Evolutionary conservation across 2,329 filamentous ascomycete species (phyloP).

Genomic region (Verticillium tricorpus): DNA sequence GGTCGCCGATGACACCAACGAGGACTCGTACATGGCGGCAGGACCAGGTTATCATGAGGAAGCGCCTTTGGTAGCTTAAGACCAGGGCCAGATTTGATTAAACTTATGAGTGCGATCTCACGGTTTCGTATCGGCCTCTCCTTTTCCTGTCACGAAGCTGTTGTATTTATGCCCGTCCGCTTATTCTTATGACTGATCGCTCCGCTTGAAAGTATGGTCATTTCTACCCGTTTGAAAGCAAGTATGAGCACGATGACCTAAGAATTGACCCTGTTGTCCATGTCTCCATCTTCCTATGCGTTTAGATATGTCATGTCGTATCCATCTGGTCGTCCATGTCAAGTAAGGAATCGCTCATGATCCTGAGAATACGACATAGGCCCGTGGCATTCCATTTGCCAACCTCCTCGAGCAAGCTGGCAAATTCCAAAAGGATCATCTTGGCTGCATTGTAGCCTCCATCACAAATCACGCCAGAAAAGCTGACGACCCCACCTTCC

Average conservation of each 20-base stretch:
- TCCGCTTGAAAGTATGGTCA: too few species aligned
- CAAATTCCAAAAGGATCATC: background rate
- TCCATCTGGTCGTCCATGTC: background rate
- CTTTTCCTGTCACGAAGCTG: too few species aligned
- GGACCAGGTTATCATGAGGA: too few species aligned
- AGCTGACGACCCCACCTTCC: background rate
- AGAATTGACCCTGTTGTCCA: too few species aligned
- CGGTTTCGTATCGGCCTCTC: too few species aligned
- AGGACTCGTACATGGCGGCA: background rate
- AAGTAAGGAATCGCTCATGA: slow-evolving; percentile 1
- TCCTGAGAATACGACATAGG: background rate
- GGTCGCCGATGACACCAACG: background rate
- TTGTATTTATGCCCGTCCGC: too few species aligned
- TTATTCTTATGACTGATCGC: too few species aligned
- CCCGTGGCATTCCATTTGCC: background rate
- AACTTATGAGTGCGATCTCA: too few species aligned
- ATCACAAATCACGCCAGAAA: background rate
- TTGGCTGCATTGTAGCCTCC: background rate
- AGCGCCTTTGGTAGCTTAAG: too few species aligned
- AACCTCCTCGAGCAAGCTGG: background rate
- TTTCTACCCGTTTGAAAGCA: too few species aligned
- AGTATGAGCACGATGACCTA: too few species aligned
- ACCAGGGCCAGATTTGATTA: too few species aligned
- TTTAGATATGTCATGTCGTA: background rate
- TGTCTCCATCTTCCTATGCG: background rate